Conservation (phyloP, 1,139 yeast genomes). For the Yamadazyma sp. region DNA sequence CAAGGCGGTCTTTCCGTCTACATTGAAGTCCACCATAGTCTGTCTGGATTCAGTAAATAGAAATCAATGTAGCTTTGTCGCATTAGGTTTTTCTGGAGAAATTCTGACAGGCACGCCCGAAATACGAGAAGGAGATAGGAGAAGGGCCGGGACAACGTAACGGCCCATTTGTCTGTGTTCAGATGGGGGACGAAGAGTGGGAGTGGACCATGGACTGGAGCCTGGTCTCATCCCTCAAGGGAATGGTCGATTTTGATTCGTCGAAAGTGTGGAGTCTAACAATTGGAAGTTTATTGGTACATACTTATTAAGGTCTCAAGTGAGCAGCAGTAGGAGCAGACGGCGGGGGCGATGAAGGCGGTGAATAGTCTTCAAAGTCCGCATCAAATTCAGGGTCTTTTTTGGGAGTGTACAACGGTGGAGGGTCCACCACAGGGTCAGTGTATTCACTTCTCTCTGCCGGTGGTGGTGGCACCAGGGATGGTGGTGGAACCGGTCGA, state of each 20-base stretch:
- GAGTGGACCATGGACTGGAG: too few species aligned
- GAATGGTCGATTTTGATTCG: too few species aligned
- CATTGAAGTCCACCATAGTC: constrained; percentile 43
- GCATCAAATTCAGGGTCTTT: not conserved
- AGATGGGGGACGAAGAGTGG: too few species aligned
- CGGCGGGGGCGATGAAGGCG: not conserved
- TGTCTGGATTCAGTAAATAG: not conserved
- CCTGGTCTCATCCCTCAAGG: too few species aligned
- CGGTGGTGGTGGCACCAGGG: not conserved
- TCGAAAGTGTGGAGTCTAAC: too few species aligned
- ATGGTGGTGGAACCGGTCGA: not conserved
- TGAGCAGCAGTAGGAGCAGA: constrained; percentile 2
- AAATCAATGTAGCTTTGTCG: too few species aligned
- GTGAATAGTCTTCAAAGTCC: not conserved
- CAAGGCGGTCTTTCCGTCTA: constrained; percentile 64
- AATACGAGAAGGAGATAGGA: too few species aligned
- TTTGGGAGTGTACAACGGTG: constrained; percentile 1
- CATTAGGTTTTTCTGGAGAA: not conserved
- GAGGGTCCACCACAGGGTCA: constrained; percentile 2
- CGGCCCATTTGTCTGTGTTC: too few species aligned
- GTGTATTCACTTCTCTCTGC: constrained; percentile 3
- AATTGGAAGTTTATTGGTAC: too few species aligned
- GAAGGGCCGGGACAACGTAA: too few species aligned
- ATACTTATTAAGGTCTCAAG: not conserved
- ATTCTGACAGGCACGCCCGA: too few species aligned